Percentiles rank a stretch among this genome's conserved stretches.
phyloP scores from a whole-genome alignment of 2,329 filamentous ascomycete genomes.

The Epichloe baconii region DNA sequence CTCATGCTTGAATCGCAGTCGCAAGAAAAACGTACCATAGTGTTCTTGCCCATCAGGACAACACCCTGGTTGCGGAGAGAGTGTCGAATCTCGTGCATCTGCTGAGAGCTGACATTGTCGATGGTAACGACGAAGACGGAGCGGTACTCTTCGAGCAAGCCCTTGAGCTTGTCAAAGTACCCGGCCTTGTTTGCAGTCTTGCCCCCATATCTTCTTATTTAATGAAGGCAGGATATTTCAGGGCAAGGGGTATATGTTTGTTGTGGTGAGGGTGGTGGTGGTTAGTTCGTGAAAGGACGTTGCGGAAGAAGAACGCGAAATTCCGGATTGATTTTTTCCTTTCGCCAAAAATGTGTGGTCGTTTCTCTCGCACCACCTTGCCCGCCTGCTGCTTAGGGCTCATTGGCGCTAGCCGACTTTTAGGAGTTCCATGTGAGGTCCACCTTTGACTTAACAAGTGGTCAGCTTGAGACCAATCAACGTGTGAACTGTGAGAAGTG shows the following conservation, averaged over 20 bases:
- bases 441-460: neutral
- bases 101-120: slow-evolving; percentile 99
- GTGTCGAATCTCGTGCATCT: slow-evolving; percentile 99
- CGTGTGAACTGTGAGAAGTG: neutral
- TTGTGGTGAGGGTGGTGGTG: slow-evolving; percentile 11
- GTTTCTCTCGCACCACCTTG: neutral
- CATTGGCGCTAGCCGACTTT: slow-evolving; percentile 15
- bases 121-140: slow-evolving; percentile 95
- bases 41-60: slow-evolving; percentile 99
- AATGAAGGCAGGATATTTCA: slow-evolving; percentile 98
- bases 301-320: slow-evolving; percentile 4
- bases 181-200: slow-evolving; percentile 84
- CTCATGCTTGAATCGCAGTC: neutral
- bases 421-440: neutral
- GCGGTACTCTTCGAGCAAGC: slow-evolving; percentile 88
- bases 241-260: slow-evolving; percentile 42
- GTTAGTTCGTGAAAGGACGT: slow-evolving; percentile 3
- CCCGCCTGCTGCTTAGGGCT: slow-evolving; percentile 24
- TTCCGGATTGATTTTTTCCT: slow-evolving; percentile 11
- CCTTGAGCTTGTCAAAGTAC: slow-evolving; percentile 99
- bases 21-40: slow-evolving; percentile 59
- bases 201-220: slow-evolving; percentile 96
- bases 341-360: slow-evolving; percentile 19
- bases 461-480: neutral
- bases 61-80: slow-evolving; percentile 83